Evolutionary conservation across 495 filamentous ascomycete species (phyloP).

Genomic region (Annulohypoxylon stygium): DNA sequence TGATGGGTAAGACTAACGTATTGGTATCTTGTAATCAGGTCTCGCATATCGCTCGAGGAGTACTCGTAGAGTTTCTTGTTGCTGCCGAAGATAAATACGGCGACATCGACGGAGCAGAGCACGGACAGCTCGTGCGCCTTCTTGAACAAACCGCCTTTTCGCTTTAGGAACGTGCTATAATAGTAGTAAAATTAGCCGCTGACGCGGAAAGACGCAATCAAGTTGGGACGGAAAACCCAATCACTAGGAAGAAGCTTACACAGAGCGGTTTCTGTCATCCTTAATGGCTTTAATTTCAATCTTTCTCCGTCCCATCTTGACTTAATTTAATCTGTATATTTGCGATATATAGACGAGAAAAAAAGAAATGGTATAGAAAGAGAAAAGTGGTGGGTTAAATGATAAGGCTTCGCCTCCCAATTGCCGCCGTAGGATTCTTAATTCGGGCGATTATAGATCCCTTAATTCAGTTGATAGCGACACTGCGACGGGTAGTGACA

Average conservation of each 20-base stretch:
- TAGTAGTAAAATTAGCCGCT: constrained; percentile 85
- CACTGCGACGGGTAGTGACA: constrained; percentile 38
- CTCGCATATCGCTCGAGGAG: constrained; percentile 92
- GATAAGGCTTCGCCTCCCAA: constrained; percentile 38
- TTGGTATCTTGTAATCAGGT: constrained; percentile 86
- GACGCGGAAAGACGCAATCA: constrained; percentile 66
- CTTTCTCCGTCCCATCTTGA: constrained; percentile 75
- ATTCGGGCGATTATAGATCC: constrained; percentile 36
- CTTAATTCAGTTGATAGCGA: constrained; percentile 36
- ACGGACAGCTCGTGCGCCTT: constrained; percentile 99
- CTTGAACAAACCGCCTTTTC: constrained; percentile 98
- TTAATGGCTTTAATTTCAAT: constrained; percentile 99
- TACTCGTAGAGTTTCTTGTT: constrained; percentile 99
- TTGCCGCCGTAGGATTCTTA: constrained; percentile 39
- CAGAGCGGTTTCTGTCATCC: constrained; percentile 98
- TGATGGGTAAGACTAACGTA: constrained; percentile 72
- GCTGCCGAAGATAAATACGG: constrained; percentile 96
- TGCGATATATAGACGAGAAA: constrained; percentile 18
- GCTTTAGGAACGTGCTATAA: constrained; percentile 92
- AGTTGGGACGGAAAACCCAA: constrained; percentile 10
- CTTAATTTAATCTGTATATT: constrained; percentile 44
- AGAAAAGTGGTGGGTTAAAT: constrained; percentile 15
- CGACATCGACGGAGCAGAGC: constrained; percentile 97
- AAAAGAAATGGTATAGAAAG: constrained; percentile 20
- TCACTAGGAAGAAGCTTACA: constrained; percentile 72